Evolutionary conservation across 2,329 filamentous ascomycete genomes (phyloP), one percentile per base, ranked within the genome.

Genomic region (Penicillium vulpinum): DNA sequence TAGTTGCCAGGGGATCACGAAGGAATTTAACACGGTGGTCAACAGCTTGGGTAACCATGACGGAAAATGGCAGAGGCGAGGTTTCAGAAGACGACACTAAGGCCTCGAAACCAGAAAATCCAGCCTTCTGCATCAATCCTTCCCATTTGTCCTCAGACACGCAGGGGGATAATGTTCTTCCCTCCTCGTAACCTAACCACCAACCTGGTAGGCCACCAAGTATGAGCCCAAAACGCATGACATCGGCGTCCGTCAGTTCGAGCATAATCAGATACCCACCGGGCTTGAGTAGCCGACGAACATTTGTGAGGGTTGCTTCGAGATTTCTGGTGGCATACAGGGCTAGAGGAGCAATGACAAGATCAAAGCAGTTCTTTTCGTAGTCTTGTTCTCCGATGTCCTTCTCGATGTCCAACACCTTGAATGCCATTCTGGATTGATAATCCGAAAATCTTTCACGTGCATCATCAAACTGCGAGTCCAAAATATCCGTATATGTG

Each of bases 191-290:
- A 0, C 67, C 67, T n/a, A 60, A 31, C 74, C 74, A 77, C 75
- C 75, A 78, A 2, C 67, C 72, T 5, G 69, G 64, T 5, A 77
- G 57, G 0, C 60, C 60, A 21, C 70, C 71, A 18, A 77, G 63
- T 18, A 74, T 55, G 40, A 68, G 57, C 2, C 61, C 62, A 11
- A 66, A 51, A 9, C 67, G 65, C 45, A 70, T 65, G 2, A 59
- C 29, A 6, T 59, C 57, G 5, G 60, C 53, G 13, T 66, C 49
- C 1, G 67, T 74, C 1, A 76, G 54, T 54, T 84, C 81, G 1
- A 78, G 40, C 0, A 80, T 41, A 3, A 82, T 35, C 0, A 84
- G 64, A 54, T 77, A 77, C 0, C 81, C 81, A 2, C 79, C 80
- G 2, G 81, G 77, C 46, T 73, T 77, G 0, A 81, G 63, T 0